These are phyloP conservation scores for Mortierella antarctica DNA, from an alignment of 192 early-diverging fungal genomes.

Conservation along the genomic window DNA sequence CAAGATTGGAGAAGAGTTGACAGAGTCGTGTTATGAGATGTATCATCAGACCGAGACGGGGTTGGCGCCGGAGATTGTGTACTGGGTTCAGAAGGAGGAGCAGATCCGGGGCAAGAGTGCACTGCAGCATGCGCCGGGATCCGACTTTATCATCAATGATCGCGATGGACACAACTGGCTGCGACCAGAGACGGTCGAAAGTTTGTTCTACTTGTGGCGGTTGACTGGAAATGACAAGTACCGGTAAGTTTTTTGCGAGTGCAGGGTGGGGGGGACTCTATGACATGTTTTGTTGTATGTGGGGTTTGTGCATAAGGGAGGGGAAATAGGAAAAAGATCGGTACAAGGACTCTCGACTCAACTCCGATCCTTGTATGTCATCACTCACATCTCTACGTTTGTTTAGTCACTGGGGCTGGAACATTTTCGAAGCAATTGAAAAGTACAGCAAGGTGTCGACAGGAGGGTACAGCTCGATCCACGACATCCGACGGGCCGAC, in stretches of 20 bases:
- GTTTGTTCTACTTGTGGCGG: slow-evolving; percentile 85
- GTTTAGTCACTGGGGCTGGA: slow-evolving; percentile 78
- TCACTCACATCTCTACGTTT: neutral
- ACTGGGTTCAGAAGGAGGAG: slow-evolving; percentile 65
- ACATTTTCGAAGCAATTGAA: slow-evolving; percentile 86
- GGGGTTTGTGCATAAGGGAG: neutral
- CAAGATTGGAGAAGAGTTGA: slow-evolving; percentile 77
- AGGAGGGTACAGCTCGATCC: slow-evolving; percentile 65
- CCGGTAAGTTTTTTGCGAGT: slow-evolving; percentile 58
- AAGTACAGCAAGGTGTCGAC: slow-evolving; percentile 74
- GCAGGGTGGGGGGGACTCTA: neutral
- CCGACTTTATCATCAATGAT: slow-evolving; percentile 71
- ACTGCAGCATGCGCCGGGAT: slow-evolving; percentile 37
- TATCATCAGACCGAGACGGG: slow-evolving; percentile 53
- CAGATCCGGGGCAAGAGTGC: slow-evolving; percentile 31
- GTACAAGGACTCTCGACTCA: neutral
- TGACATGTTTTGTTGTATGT: too few species aligned
- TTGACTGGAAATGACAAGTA: slow-evolving; percentile 87
- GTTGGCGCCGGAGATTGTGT: slow-evolving; percentile 51
- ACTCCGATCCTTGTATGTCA: neutral
- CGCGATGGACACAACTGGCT: slow-evolving; percentile 78
- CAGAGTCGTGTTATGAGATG: slow-evolving; percentile 70
- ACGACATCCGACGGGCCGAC: slow-evolving; percentile 61
- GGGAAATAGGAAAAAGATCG: neutral
- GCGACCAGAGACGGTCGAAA: slow-evolving; percentile 89